These are phyloP conservation scores for Cyberlindnera xylosilytica DNA, from an alignment of 805 yeast genomes.

Conservation along the genomic window DNA sequence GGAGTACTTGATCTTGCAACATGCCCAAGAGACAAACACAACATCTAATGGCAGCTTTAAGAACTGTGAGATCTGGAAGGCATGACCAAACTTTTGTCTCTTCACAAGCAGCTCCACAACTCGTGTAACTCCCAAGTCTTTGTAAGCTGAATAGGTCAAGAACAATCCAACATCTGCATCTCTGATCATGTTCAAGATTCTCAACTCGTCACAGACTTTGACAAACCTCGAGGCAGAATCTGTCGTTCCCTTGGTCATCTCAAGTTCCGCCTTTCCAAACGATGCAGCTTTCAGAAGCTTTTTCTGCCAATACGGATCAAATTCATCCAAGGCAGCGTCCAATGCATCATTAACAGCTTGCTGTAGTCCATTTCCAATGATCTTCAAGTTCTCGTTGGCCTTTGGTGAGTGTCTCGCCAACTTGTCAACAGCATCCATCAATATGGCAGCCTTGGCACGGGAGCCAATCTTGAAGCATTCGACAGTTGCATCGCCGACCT, in stretches of 20 bases:
- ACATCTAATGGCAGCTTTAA: conserved; percentile 43
- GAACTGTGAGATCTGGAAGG: conserved; percentile 57
- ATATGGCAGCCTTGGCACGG: conserved; percentile 73
- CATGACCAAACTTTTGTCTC: conserved; percentile 58
- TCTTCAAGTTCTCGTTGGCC: conserved; percentile 71
- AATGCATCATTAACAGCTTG: conserved; percentile 72
- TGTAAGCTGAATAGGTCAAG: conserved; percentile 56
- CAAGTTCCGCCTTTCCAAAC: conserved; percentile 68
- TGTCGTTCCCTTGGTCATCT: conserved; percentile 26
- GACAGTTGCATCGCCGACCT: conserved; percentile 55
- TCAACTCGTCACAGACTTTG: conserved; percentile 53
- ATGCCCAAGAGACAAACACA: conserved; percentile 80
- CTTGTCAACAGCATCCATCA: conserved; percentile 74
- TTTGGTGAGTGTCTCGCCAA: conserved; percentile 68
- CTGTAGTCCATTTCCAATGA: conserved; percentile 46
- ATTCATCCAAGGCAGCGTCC: conserved; percentile 72
- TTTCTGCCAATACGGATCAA: conserved; percentile 78
- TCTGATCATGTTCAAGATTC: conserved; percentile 70
- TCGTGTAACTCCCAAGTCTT: conserved; percentile 49
- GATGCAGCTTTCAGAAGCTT: conserved; percentile 74
- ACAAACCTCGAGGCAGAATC: conserved; percentile 52
- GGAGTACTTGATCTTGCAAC: conserved; percentile 58
- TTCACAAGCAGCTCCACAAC: conserved; percentile 55
- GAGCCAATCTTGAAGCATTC: conserved; percentile 82
- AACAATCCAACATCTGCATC: conserved; percentile 63